Conservation (phyloP, 208 protist genomes). For the Trypanosoma melophagium region DNA sequence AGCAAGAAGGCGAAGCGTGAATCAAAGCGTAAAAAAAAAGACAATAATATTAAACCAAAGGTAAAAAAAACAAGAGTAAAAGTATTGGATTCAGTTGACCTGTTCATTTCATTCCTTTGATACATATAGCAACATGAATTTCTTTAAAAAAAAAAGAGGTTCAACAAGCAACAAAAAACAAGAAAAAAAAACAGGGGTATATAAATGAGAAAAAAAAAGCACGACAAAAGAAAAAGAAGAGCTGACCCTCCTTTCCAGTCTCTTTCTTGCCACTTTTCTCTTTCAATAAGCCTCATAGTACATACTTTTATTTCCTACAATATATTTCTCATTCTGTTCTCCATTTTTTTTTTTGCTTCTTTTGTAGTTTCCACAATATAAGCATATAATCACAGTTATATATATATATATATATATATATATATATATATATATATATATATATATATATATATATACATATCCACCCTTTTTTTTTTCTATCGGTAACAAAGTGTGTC, state of each 20-base stretch:
- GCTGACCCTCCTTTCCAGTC: background rate
- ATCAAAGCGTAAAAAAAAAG: no score
- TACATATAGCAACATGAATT: no score
- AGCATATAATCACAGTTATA: background rate
- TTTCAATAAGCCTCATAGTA: background rate
- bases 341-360: background rate
- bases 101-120: no score
- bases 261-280: conserved; percentile 2
- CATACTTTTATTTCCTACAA: background rate
- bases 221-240: conserved; percentile 17
- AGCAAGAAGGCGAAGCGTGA: no score
- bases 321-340: background rate
- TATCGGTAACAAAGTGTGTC: conserved; percentile 26
- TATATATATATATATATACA: background rate
- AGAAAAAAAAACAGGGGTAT: background rate
- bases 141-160: no score
- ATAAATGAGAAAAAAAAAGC: conserved; percentile 15
- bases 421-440: background rate
- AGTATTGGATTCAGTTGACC: no score
- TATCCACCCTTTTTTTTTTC: background rate
- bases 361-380: background rate
- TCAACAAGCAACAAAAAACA: background rate
- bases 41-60: no score
- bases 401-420: background rate
- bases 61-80: no score